A percentile compares a stretch with the other conserved stretches of the same genome.
These are phyloP conservation scores for Pneumocystis carinii DNA, from an alignment of 1,139 yeast species.

Conservation along the genomic window DNA sequence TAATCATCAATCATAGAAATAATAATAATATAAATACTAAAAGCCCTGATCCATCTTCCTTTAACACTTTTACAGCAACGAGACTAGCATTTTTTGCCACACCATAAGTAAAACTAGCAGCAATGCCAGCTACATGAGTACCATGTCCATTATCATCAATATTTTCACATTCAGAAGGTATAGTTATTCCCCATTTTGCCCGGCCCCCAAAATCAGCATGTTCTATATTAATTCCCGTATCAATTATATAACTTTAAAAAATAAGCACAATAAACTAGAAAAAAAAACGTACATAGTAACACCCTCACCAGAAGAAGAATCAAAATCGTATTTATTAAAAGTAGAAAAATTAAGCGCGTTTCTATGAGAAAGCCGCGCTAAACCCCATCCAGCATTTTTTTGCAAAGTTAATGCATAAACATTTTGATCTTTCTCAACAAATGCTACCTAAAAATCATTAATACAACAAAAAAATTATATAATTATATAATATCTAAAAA, in stretches of 20 bases:
- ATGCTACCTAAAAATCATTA: constrained; percentile 36
- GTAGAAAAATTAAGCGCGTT: constrained; percentile 57
- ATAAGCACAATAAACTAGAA: not conserved
- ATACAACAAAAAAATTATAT: constrained; percentile 67
- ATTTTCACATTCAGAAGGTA: constrained; percentile 71
- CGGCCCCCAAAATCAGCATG: constrained; percentile 84
- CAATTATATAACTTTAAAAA: constrained; percentile 41
- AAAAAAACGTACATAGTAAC: constrained; percentile 51
- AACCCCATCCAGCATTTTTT: constrained; percentile 85
- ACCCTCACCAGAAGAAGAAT: constrained; percentile 75
- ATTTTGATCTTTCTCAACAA: constrained; percentile 18
- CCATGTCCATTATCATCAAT: constrained; percentile 92
- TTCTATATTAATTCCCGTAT: constrained; percentile 73
- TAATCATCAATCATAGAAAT: not conserved
- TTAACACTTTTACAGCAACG: constrained; percentile 43
- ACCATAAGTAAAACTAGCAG: constrained; percentile 46
- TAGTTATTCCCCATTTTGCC: constrained; percentile 85
- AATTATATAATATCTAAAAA: constrained; percentile 43
- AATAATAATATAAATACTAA: constrained; percentile 18
- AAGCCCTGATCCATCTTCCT: constrained; percentile 35
- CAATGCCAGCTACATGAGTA: constrained; percentile 42
- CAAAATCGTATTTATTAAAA: constrained; percentile 76
- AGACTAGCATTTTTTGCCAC: constrained; percentile 49
- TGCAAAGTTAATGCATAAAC: constrained; percentile 7
- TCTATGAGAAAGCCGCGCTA: constrained; percentile 88